phyloP scores from a whole-genome alignment of 2,329 filamentous ascomycete genomes.

The Pseudogymnoascus sp. region DNA sequence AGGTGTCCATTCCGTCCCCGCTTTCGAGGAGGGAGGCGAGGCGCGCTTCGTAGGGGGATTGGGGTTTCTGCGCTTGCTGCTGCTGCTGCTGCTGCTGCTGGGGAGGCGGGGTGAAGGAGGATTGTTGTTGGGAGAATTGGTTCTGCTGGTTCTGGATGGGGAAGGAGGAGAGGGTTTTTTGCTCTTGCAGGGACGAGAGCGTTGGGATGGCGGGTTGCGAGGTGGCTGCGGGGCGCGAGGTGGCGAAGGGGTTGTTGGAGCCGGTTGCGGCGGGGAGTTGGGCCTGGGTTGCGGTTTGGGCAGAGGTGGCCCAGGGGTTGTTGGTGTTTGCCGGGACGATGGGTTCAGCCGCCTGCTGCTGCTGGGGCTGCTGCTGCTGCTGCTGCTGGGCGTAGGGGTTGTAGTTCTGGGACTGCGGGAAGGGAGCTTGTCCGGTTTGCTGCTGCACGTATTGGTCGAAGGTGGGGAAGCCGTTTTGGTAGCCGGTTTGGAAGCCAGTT shows the following conservation, averaged over 20 bases:
- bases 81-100: constrained; percentile 37
- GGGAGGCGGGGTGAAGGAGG: constrained; percentile 37
- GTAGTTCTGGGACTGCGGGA: constrained; percentile 30
- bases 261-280: constrained; percentile 81
- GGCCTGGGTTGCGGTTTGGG: constrained; percentile 48
- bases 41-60: constrained; percentile 59
- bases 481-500: constrained; percentile 62
- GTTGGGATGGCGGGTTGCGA: constrained; percentile 45
- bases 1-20: constrained; percentile 93
- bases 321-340: constrained; percentile 73
- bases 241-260: constrained; percentile 95
- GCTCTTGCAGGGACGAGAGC: constrained; percentile 70
- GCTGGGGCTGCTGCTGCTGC: constrained; percentile 42
- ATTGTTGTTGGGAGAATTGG: constrained; percentile 44
- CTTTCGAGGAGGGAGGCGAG: constrained; percentile 80
- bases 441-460: constrained; percentile 57
- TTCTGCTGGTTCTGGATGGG: too few species aligned
- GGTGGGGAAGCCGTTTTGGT: constrained; percentile 58
- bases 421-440: constrained; percentile 34
- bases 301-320: constrained; percentile 79
- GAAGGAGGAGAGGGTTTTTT: constrained; percentile 58
- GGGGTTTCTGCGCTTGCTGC: constrained; percentile 39
- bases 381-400: constrained; percentile 52
- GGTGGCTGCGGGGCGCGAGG: constrained; percentile 38
- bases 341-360: constrained; percentile 47